Evolutionary conservation across 306 rosid genomes (phyloP).

Genomic region (Cicer pinnatifidum): DNA sequence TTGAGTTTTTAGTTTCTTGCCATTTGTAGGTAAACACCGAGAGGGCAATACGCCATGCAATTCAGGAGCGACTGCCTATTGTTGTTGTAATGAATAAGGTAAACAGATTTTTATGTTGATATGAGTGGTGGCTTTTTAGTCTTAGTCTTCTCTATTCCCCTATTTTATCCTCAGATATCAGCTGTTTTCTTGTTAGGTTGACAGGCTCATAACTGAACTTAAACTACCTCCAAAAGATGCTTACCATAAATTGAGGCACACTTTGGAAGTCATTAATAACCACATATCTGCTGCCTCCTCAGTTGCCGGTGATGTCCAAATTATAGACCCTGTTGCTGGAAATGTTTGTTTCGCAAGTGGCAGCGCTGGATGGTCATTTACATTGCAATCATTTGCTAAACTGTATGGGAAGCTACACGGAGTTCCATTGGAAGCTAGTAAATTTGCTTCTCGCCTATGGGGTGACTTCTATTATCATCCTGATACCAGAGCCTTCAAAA

Average conservation of each 20-base stretch:
- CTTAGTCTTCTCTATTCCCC: not conserved
- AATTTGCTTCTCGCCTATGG: constrained; percentile 93
- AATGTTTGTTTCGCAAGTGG: constrained; percentile 97
- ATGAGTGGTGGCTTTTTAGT: not conserved
- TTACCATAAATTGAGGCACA: constrained; percentile 89
- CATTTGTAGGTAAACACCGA: constrained; percentile 83
- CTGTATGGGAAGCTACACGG: constrained; percentile 90
- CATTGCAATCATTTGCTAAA: constrained; percentile 89
- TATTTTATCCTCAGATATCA: constrained; percentile 35
- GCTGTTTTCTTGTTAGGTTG: constrained; percentile 63
- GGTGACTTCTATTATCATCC: constrained; percentile 88
- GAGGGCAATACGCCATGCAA: constrained; percentile 98
- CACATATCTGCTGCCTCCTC: constrained; percentile 88
- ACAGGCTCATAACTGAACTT: constrained; percentile 92
- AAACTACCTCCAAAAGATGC: constrained; percentile 97
- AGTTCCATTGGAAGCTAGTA: constrained; percentile 71
- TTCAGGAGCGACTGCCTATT: constrained; percentile 85
- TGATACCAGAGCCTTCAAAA: constrained; percentile 75
- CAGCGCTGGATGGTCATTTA: constrained; percentile 98
- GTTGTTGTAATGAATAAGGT: constrained; percentile 97
- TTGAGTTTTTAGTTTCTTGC: constrained; percentile 33
- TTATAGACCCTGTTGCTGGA: constrained; percentile 89
- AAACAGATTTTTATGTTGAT: not conserved
- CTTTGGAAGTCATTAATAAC: constrained; percentile 84
- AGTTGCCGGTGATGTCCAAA: constrained; percentile 86